These are phyloP conservation scores for Evansstolkia leycettana DNA, from an alignment of 495 filamentous ascomycete species.

Conservation along the genomic window DNA sequence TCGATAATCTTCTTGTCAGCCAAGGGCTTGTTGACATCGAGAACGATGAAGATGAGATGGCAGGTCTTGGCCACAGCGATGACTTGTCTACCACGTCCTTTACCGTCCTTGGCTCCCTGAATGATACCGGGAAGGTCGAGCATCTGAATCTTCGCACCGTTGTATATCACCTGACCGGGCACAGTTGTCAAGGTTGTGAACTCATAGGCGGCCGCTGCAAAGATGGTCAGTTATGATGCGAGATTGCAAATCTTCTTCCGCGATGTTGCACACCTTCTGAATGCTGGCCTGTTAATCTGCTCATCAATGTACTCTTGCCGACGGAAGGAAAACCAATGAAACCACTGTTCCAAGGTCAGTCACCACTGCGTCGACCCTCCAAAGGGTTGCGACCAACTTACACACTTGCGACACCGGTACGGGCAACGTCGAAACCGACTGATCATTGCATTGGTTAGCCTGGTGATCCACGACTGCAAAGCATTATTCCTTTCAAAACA, in stretches of 20 bases:
- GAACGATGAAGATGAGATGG: constrained; percentile 95
- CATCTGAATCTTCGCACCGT: constrained; percentile 96
- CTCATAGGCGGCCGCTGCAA: constrained; percentile 78
- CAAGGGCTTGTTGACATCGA: constrained; percentile 96
- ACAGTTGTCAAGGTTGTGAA: constrained; percentile 98
- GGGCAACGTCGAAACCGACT: constrained; percentile 95
- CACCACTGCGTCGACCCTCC: neutral
- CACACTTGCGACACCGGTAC: constrained; percentile 93
- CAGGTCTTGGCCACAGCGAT: constrained; percentile 99
- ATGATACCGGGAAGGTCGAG: constrained; percentile 98
- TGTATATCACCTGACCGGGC: constrained; percentile 91
- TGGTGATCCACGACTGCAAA: too few relatives aligned
- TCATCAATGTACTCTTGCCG: constrained; percentile 97
- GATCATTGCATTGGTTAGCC: constrained; percentile 13
- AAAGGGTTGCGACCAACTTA: constrained; percentile 35
- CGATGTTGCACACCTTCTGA: constrained; percentile 51
- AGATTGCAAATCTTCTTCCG: too few relatives aligned
- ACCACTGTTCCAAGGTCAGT: constrained; percentile 21
- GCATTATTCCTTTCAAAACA: too few relatives aligned
- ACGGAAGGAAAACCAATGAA: constrained; percentile 86
- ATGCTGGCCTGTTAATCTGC: constrained; percentile 83
- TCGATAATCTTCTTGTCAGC: constrained; percentile 97
- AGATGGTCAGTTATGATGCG: neutral
- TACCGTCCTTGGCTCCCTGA: constrained; percentile 95
- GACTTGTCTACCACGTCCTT: constrained; percentile 95